Evolutionary conservation across 306 rosid genomes (phyloP), one percentile per base, ranked within the genome.

Genomic region (Ziziphus jujuba): DNA sequence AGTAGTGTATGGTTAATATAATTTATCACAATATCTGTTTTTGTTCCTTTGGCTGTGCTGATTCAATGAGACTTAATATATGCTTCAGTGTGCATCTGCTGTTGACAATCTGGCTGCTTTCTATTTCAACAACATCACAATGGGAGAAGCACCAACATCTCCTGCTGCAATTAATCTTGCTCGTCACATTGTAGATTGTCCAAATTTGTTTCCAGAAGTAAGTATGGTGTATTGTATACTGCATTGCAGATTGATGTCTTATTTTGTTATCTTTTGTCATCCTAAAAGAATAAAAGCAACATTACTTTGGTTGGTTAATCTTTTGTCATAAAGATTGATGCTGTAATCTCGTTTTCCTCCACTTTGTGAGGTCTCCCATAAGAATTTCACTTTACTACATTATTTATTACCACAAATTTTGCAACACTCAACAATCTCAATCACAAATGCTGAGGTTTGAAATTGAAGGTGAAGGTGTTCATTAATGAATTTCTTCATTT

Each of bases 181-280:
- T 75, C 89, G 82, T 72, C 96, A 85, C 59, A 84, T 95, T 71
- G 82, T 80, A 23, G 99, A 90, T 68, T 87, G 96, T 83, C 99
- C 97, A 76, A 90, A 72, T 77, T 76, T 95, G 81, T 95, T 95
- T 82, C 96, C 97, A 36, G 96, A 90, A 80, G 99, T 95, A 90
- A 77, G 86, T 24, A n/a, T 6, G 28, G 22, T 38, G 3, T 40
- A 51, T 12, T 11, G 8, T 7, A 23, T n/a, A 2, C 24, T 34
- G 33, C 14, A 14, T 16, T 45, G 1, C 17, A 23, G 33, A n/a
- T n/a, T n/a, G n/a, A 67, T 50, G 54, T 36, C 15, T 43, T 69
- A 13, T 12, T 16, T 49, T 47, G 1, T 47, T 12, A 43, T 16
- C 20, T 44, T 31, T 45, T 25, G 3, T 45, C 19, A 35, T 60